Base-by-base conservation (phyloP, 2,329 filamentous ascomycete genomes). In the Alternaria gaisen region DNA sequence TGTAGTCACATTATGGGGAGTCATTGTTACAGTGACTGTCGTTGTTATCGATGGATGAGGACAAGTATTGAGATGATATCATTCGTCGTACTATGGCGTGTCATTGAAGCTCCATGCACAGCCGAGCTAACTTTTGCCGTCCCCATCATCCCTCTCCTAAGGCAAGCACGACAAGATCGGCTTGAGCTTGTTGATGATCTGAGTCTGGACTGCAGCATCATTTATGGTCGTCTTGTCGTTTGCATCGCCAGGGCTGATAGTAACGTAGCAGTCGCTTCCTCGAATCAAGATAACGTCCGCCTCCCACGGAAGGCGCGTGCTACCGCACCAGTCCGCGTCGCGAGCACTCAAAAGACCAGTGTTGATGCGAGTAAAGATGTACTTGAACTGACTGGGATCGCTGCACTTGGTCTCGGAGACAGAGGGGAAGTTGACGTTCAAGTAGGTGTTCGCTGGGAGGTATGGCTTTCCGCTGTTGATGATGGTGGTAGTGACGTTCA, bases 401-500 rank as follows among this genome's bases (percentile, higher is more conserved):
- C 79, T 82, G 78, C 90, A 91, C 53, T 76, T 73, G 0, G 73
- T 81, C 6, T 79, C 76, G 2, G 72, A 77, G 1, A 86, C 84
- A 58, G 81, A 76, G 5, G 87, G 87, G 69, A 90, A 90, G 78
- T 92, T 92, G 68, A 92, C 88, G 66, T 91, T 92, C 32, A 92
- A 82, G 74, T 84, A 91, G 3, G 86, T 82, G 46, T 84, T 82
- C 0, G 80, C 69, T 0, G 90, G 89, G 4, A 92, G 81, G 70
- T 90, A 91, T 0, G 90, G 90, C 40, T 81, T 81, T 40, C 88
- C 88, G 0, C 84, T 82, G 1, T 76, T 80, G 28, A 90, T 72
- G 40, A 92, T 70, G 3, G 80, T 80, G 52, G 85, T 78, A 8
- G 87, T 88, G 6, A 92, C 71, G 26, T 84, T 86, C 12, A 84